Base-by-base conservation (phyloP, 1,284 basidiomycete species). In the Sanghuangporus weigelae region DNA sequence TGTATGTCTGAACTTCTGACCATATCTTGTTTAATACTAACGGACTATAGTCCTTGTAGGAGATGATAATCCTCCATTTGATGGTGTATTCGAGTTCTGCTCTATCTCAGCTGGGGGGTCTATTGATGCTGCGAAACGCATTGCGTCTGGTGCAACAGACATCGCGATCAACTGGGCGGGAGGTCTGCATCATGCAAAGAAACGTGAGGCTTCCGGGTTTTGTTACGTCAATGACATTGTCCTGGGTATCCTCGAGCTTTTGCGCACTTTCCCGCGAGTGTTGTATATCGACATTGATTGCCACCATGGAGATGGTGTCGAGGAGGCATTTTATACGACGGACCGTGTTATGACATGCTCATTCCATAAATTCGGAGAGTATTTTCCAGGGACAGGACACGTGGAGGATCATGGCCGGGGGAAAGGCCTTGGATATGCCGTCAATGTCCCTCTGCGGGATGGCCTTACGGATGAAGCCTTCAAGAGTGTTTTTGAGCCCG, bases 191-290 rank as follows among this genome's bases (percentile, higher is more conserved):
- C 96, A 99, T 74, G 97, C 96, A 35, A 98, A 99, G 77, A 98
- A 98, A 76, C 85, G 92, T 58, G 96, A 98, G 77, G 96, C 96
- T 0, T 92, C 89, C 26, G 95, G 95, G 5, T 98, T 98, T 78
- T 98, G 95, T 81, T 98, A 98, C 78, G 88, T 97, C 75, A 98
- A 99, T 76, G 95, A 96, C 74, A 97, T 96, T 72, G 93, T 96
- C 0, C 85, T 96, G 48, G 87, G 87, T 26, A 95, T 96, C 49
- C 82, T 97, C 49, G 95, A 97, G 75, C 85, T 97, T 11, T 79
- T 97, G 14, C 84, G 93, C 69, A 85, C 79, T 57, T 87, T 85
- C 71, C 86, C 92, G 0, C 90, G 97, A 62, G 96, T 99, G 2
- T 80, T 99, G 26, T 99, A 99, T 75, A 92, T 99, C 73, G 96